These are phyloP conservation scores for Amylocystis lapponica DNA, from an alignment of 768 basidiomycete genomes.

Conservation along the genomic window DNA sequence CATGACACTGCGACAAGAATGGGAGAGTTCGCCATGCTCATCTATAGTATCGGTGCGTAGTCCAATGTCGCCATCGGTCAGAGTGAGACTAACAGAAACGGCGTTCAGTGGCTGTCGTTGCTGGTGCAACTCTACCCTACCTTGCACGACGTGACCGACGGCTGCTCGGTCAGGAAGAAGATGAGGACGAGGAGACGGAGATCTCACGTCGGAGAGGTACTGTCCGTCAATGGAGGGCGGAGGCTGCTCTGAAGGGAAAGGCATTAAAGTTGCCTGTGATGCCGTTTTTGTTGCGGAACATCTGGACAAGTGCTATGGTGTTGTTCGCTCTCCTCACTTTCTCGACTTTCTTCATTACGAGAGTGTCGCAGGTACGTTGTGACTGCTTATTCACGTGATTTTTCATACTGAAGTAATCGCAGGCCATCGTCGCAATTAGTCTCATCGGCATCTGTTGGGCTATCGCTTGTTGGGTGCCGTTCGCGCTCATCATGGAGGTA, in stretches of 20 bases:
- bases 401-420: conserved; percentile 1
- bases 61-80: too few species aligned
- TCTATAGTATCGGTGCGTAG: conserved; percentile 79
- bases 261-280: conserved; percentile 76
- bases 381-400: background rate
- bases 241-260: conserved; percentile 70
- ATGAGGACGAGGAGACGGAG: conserved; percentile 75
- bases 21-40: conserved; percentile 83
- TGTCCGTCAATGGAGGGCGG: conserved; percentile 79
- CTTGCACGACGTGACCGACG: conserved; percentile 78
- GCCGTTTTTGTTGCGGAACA: conserved; percentile 89
- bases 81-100: background rate
- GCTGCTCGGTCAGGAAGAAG: conserved; percentile 62
- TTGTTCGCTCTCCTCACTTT: conserved; percentile 76
- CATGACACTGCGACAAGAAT: conserved; percentile 77
- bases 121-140: conserved; percentile 77
- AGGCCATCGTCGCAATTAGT: conserved; percentile 80
- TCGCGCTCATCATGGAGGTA: conserved; percentile 97
- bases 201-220: conserved; percentile 59
- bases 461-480: conserved; percentile 96
- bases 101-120: conserved; percentile 70
- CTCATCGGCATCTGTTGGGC: conserved; percentile 94
- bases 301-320: conserved; percentile 86
- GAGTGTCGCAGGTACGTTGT: conserved; percentile 56
- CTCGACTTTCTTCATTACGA: conserved; percentile 82